Percentiles rank a stretch among this genome's conserved stretches.
phyloP scores from a whole-genome alignment of 257 asterid genomes.

The Salvia rosmarinus region DNA sequence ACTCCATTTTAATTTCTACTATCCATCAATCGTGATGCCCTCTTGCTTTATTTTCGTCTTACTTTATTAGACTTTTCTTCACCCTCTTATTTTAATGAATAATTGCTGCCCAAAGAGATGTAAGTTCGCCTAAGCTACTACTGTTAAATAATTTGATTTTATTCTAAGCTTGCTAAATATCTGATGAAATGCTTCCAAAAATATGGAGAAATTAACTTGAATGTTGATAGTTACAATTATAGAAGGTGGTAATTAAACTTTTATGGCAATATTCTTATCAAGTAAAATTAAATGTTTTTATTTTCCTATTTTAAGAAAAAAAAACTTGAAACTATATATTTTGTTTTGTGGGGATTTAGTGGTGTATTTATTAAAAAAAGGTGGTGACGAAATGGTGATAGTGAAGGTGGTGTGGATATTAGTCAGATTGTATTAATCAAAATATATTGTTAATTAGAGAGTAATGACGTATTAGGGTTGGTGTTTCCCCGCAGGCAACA shows the following conservation, averaged over 20 bases:
- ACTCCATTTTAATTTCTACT: constrained; percentile 18
- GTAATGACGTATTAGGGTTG: constrained; percentile 31
- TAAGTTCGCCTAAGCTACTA: not conserved
- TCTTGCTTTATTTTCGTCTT: not conserved
- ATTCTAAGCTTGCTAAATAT: not conserved
- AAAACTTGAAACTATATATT: not conserved
- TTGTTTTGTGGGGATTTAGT: constrained; percentile 15
- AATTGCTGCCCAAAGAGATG: not conserved
- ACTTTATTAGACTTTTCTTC: not conserved
- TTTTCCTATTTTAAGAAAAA: not conserved
- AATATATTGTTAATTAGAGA: not conserved
- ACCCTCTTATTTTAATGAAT: not conserved
- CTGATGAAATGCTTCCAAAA: not conserved
- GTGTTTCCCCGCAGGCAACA: constrained; percentile 49
- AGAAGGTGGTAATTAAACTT: constrained; percentile 4
- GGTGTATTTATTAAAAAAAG: constrained; percentile 4
- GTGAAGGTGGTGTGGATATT: constrained; percentile 19
- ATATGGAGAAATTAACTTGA: no score
- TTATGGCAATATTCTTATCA: constrained; percentile 13
- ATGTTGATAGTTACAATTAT: no score
- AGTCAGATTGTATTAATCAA: not conserved
- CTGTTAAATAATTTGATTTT: not conserved
- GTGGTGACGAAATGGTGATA: constrained; percentile 18
- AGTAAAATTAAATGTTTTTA: not conserved
- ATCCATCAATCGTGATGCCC: constrained; percentile 19